phyloP scores from a whole-genome alignment of 169 alveolate genomes.

The Plasmodium reichenowi region DNA sequence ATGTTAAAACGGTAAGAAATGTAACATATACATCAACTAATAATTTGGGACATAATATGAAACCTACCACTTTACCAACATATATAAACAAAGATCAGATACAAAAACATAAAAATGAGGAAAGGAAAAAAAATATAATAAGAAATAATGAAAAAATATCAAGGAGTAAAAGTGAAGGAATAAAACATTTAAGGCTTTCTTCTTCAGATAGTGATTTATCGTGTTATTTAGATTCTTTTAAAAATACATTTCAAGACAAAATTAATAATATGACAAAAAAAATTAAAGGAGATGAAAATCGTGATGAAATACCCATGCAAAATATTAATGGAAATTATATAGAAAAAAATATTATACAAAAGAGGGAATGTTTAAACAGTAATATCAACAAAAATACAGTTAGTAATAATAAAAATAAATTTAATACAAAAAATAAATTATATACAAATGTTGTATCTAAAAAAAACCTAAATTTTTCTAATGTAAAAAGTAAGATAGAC shows the following conservation, averaged over 20 bases:
- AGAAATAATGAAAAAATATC: constrained; percentile 1
- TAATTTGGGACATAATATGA: background rate
- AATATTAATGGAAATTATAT: background rate
- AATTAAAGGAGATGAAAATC: background rate
- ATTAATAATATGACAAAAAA: background rate
- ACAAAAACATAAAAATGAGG: background rate
- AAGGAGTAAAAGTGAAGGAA: constrained; percentile 38
- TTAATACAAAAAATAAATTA: constrained; percentile 1
- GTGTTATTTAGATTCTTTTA: background rate
- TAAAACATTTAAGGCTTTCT: background rate
- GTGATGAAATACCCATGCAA: background rate
- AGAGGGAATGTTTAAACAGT: background rate
- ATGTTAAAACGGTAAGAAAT: background rate
- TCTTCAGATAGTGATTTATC: constrained; percentile 10
- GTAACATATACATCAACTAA: constrained; percentile 1
- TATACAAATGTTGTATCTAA: constrained; percentile 1
- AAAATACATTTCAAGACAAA: background rate
- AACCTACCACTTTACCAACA: constrained; percentile 1
- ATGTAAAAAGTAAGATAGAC: constrained; percentile 66
- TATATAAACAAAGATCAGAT: background rate
- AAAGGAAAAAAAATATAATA: background rate
- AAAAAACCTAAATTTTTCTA: constrained; percentile 12
- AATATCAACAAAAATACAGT: background rate
- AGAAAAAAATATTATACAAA: background rate
- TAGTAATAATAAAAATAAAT: background rate